These are phyloP conservation scores for Nitzschia sp. DNA, from an alignment of 108 stramenopile genomes.

Conservation along the genomic window DNA sequence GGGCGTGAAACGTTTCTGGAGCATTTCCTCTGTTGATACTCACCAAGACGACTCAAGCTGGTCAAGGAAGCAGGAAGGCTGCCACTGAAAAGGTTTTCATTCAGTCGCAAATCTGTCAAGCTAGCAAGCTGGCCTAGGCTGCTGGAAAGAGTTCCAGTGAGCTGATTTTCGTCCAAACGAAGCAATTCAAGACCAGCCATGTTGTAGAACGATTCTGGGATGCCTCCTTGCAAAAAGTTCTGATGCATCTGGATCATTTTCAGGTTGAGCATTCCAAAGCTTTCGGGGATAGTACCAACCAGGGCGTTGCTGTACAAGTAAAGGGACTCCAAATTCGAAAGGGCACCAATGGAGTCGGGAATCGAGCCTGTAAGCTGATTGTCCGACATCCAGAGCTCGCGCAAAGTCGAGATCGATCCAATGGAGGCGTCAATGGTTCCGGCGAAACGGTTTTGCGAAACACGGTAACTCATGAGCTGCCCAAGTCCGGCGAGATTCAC, in stretches of 20 bases:
- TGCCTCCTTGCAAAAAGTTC: constrained; percentile 43
- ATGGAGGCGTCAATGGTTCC: constrained; percentile 22
- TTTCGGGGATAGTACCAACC: constrained; percentile 38
- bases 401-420: not conserved
- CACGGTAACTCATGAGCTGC: constrained; percentile 27
- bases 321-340: constrained; percentile 25
- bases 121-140: constrained; percentile 21
- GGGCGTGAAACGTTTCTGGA: not conserved
- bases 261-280: constrained; percentile 28
- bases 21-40: not conserved
- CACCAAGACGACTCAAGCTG: constrained; percentile 27
- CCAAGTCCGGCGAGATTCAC: constrained; percentile 25
- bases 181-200: constrained; percentile 23
- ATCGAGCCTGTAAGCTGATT: constrained; percentile 41
- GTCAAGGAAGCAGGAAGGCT: constrained; percentile 40
- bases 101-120: constrained; percentile 38
- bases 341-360: constrained; percentile 25
- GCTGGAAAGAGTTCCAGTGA: constrained; percentile 43
- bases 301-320: constrained; percentile 34
- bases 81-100: constrained; percentile 38
- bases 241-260: constrained; percentile 27
- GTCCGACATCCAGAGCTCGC: constrained; percentile 36
- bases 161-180: constrained; percentile 43
- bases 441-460: constrained; percentile 29
- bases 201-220: constrained; percentile 32